Evolutionary conservation across 2,329 filamentous ascomycete species (phyloP).

Genomic region (Hypoxylon sp.): DNA sequence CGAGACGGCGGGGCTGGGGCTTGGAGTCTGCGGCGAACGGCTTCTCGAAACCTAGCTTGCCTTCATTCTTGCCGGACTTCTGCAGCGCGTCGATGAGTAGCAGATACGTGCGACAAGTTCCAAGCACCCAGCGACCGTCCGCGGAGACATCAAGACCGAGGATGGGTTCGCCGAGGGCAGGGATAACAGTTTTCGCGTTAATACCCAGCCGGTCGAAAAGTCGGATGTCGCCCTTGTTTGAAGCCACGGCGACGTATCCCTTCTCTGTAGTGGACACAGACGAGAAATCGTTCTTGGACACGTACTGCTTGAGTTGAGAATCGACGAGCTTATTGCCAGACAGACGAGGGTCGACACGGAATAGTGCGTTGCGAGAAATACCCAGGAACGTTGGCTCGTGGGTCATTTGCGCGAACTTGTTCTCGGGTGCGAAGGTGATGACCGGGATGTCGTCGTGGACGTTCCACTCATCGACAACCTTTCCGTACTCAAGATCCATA

Average conservation of each 20-base stretch:
- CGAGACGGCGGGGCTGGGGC: conserved; percentile 90
- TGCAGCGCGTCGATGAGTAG: conserved; percentile 93
- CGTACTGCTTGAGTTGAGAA: conserved; percentile 92
- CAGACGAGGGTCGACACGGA: conserved; percentile 91
- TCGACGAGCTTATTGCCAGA: conserved; percentile 94
- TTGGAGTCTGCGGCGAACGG: conserved; percentile 92
- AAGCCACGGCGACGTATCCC: conserved; percentile 95
- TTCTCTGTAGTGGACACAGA: conserved; percentile 94
- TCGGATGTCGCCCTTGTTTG: conserved; percentile 96
- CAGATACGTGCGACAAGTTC: conserved; percentile 93
- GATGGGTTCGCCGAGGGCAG: conserved; percentile 93
- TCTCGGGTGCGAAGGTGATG: conserved; percentile 91
- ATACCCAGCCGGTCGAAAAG: conserved; percentile 96
- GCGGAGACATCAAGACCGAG: conserved; percentile 95
- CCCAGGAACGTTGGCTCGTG: conserved; percentile 95
- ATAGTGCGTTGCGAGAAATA: conserved; percentile 91
- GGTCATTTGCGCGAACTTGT: conserved; percentile 98
- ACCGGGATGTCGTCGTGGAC: conserved; percentile 96
- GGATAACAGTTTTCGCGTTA: conserved; percentile 97
- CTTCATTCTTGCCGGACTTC: conserved; percentile 93
- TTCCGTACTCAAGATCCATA: conserved; percentile 98
- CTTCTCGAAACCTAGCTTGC: conserved; percentile 97
- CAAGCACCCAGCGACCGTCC: conserved; percentile 94
- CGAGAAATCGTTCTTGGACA: conserved; percentile 97
- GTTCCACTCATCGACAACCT: conserved; percentile 99